Evolutionary conservation across 176 grass and related monocot genomes (phyloP).

Genomic region (Eragrostis nindensis): DNA sequence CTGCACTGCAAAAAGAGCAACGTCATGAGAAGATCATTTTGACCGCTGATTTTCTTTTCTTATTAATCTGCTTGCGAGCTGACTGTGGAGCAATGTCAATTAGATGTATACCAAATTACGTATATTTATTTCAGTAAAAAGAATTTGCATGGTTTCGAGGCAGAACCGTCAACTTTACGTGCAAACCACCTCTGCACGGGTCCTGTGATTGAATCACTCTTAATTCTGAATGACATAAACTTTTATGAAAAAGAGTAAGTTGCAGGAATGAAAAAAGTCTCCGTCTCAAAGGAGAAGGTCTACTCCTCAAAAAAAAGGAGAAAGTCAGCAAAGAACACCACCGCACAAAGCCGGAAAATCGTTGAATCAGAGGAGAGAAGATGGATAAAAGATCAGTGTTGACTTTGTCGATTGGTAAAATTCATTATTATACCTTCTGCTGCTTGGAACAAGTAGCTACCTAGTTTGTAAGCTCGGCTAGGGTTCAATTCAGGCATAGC

Average conservation of each 20-base stretch:
- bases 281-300: not conserved
- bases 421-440: not conserved
- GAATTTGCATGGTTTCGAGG: not conserved
- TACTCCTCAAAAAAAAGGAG: not conserved
- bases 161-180: not conserved
- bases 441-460: constrained; percentile 5
- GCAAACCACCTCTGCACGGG: not conserved
- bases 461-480: not conserved
- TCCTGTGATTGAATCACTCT: not conserved
- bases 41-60: not conserved
- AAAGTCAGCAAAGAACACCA: not conserved
- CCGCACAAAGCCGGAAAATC: constrained; percentile 10
- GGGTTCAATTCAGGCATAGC: not conserved
- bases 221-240: not conserved
- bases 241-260: not conserved
- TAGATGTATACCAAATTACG: not conserved
- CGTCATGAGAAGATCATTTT: not conserved
- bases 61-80: not conserved
- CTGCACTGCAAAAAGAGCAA: not conserved
- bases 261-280: not conserved
- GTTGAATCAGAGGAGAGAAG: not conserved
- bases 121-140: not conserved
- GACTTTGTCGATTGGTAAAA: constrained; percentile 20
- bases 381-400: not conserved
- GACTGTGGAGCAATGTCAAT: not conserved